These are phyloP conservation scores for Mucor circinelloides DNA, from an alignment of 371 early-diverging fungal species.

Conservation along the genomic window DNA sequence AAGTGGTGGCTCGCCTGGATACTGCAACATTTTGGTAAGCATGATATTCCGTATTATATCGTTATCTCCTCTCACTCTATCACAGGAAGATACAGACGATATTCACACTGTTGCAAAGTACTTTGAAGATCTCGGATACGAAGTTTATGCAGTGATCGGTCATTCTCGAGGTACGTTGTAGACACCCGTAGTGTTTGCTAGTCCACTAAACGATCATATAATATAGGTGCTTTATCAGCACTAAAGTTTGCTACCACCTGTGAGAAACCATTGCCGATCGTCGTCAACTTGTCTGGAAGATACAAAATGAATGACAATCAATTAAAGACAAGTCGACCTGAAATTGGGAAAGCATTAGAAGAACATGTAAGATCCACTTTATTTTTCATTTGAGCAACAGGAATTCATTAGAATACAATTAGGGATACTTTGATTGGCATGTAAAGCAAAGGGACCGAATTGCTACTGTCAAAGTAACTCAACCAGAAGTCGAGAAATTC, in stretches of 20 bases:
- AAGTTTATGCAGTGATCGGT: conserved; percentile 59
- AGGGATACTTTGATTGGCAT: conserved; percentile 52
- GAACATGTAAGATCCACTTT: conserved; percentile 21
- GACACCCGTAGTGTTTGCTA: neutral
- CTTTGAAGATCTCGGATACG: conserved; percentile 57
- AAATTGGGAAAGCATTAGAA: conserved; percentile 34
- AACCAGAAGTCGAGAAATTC: conserved; percentile 40
- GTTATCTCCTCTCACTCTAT: neutral
- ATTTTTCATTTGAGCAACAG: neutral
- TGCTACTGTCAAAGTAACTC: conserved; percentile 36
- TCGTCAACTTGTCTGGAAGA: conserved; percentile 59
- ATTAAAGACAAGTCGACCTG: conserved; percentile 30
- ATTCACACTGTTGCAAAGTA: conserved; percentile 53
- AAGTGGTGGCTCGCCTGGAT: conserved; percentile 54
- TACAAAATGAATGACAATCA: conserved; percentile 54
- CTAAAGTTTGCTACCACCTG: conserved; percentile 58
- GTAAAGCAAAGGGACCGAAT: conserved; percentile 38
- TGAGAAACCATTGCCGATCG: conserved; percentile 40
- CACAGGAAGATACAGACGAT: conserved; percentile 58
- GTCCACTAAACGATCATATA: neutral
- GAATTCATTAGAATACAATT: neutral
- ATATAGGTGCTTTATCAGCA: conserved; percentile 53
- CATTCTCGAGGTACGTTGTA: conserved; percentile 54
- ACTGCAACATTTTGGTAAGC: conserved; percentile 34
- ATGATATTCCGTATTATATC: neutral